Evolutionary conservation across 1,284 basidiomycete genomes (phyloP).

Genomic region (Cutaneotrichosporon daszewskae): DNA sequence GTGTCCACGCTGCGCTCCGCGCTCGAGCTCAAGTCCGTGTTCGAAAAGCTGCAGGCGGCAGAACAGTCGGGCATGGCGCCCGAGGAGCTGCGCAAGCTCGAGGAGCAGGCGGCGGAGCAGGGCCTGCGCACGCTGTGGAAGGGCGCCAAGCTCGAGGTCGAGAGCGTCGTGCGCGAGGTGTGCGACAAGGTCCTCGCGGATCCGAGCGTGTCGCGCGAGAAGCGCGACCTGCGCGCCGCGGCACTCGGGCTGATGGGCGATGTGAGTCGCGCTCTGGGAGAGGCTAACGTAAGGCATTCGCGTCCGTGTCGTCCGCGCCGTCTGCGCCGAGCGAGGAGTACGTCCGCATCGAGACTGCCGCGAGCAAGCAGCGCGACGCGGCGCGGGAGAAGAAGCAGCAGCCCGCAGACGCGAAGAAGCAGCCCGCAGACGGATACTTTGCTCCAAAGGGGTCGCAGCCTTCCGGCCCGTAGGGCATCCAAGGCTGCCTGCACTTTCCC

Average conservation of each 20-base stretch:
- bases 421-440: no score
- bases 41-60: slow-evolving; percentile 89
- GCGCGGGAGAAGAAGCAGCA: no score
- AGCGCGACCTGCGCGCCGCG: slow-evolving; percentile 67
- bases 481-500: no score
- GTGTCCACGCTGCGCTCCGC: slow-evolving; percentile 62
- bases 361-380: slow-evolving; percentile 46
- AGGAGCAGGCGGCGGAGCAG: slow-evolving; percentile 96
- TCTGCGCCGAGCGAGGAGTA: slow-evolving; percentile 56
- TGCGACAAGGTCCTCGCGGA: slow-evolving; percentile 75
- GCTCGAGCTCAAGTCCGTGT: slow-evolving; percentile 88
- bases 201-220: slow-evolving; percentile 49
- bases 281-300: slow-evolving; percentile 31
- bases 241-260: slow-evolving; percentile 79
- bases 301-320: slow-evolving; percentile 57
- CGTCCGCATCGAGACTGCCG: slow-evolving; percentile 68
- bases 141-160: slow-evolving; percentile 43
- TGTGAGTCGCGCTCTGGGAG: slow-evolving; percentile 53
- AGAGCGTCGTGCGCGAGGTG: slow-evolving; percentile 86
- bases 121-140: slow-evolving; percentile 86
- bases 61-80: slow-evolving; percentile 80
- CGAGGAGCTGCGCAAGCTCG: slow-evolving; percentile 81
- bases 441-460: no score
- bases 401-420: no score
- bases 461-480: no score